Evolutionary conservation across 2,329 filamentous ascomycete species (phyloP).

Genomic region (Fusarium sp.): DNA sequence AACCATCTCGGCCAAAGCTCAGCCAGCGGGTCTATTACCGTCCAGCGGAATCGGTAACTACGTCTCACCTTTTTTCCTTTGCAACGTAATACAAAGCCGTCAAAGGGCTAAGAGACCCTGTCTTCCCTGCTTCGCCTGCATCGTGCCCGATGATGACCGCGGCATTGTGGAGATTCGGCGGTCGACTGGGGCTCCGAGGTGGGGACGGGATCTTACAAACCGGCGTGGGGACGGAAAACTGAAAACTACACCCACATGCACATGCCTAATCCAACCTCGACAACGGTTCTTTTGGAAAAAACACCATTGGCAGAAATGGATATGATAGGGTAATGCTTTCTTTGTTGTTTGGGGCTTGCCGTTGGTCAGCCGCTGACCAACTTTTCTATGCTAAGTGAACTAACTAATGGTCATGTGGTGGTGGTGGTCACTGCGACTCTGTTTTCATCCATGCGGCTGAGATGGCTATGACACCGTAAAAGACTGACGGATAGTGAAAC

Average conservation of each 20-base stretch:
- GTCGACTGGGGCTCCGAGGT: constrained; percentile 33
- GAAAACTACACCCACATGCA: not conserved
- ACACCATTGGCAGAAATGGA: constrained; percentile 16
- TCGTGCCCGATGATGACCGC: constrained; percentile 44
- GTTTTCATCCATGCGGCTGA: not conserved
- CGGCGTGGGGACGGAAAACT: constrained; percentile 32
- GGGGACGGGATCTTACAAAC: constrained; percentile 14
- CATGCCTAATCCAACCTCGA: constrained; percentile 17
- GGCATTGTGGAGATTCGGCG: constrained; percentile 39
- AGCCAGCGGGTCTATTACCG: constrained; percentile 19
- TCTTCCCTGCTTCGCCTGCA: constrained; percentile 8
- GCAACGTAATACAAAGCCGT: constrained; percentile 4
- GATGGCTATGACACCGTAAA: not conserved
- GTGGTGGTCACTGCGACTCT: constrained; percentile 22
- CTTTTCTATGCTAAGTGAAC: not conserved
- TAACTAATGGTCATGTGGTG: constrained; percentile 13
- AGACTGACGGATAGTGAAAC: not conserved
- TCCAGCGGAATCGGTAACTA: constrained; percentile 29
- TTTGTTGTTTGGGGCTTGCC: not conserved
- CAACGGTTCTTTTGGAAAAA: constrained; percentile 24
- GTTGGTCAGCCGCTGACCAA: constrained; percentile 37
- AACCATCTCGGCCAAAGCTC: constrained; percentile 7
- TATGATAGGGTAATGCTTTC: constrained; percentile 13
- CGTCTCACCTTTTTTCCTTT: not conserved
- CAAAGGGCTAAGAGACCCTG: not conserved